Evolutionary conservation across 139 green algal genomes (phyloP).

Genomic region (Chlamydomonas urium): DNA sequence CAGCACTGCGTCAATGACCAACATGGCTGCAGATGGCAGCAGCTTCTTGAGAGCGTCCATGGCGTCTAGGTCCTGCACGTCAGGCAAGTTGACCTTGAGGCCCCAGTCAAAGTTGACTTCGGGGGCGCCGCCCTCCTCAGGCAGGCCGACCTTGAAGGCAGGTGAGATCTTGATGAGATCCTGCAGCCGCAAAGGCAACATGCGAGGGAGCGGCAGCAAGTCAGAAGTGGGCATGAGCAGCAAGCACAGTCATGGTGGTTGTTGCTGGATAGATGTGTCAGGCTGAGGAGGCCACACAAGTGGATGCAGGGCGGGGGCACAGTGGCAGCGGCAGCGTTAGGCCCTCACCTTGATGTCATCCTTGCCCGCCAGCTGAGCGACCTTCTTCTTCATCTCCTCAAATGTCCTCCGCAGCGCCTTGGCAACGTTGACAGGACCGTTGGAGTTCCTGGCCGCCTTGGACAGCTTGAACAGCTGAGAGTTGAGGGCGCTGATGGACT

Average conservation of each 20-base stretch:
- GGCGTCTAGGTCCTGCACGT: neutral
- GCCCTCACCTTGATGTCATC: too few species aligned
- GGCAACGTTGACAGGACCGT: conserved; percentile 8
- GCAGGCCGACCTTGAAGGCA: neutral
- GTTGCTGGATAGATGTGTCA: too few species aligned
- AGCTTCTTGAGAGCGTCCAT: neutral
- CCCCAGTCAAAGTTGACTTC: conserved; percentile 12
- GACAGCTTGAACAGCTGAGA: conserved; percentile 22
- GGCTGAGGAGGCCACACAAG: too few species aligned
- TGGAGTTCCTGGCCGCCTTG: conserved; percentile 5
- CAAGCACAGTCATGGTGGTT: too few species aligned
- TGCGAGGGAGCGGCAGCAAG: too few species aligned
- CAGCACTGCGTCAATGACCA: neutral
- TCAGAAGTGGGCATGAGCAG: too few species aligned
- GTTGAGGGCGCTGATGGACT: conserved; percentile 5
- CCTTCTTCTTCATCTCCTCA: neutral
- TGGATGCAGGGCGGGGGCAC: too few species aligned
- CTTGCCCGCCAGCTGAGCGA: neutral
- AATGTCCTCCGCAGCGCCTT: neutral
- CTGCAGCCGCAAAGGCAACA: too few species aligned
- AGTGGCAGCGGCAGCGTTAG: too few species aligned
- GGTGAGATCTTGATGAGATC: neutral
- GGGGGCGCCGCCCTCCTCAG: conserved; percentile 8
- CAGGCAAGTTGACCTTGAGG: neutral
- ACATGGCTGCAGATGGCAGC: neutral